These are phyloP conservation scores for Emmonsia crescens DNA, from an alignment of 2,329 filamentous ascomycete species.

Conservation along the genomic window DNA sequence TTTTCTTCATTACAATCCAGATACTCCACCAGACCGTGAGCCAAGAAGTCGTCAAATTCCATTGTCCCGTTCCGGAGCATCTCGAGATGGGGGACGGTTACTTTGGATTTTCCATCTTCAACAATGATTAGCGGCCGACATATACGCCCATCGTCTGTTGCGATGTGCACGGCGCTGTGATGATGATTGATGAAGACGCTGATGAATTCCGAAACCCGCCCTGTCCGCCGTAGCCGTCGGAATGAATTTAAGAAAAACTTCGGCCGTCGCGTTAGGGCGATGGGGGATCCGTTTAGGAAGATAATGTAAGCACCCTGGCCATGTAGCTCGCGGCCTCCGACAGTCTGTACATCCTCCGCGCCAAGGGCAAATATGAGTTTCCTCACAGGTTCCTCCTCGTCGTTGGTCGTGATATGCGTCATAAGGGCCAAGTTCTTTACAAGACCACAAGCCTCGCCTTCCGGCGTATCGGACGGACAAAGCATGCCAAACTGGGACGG, in stretches of 20 bases:
- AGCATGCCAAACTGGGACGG: slow-evolving; percentile 98
- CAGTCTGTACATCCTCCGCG: slow-evolving; percentile 66
- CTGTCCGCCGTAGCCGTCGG: slow-evolving; percentile 74
- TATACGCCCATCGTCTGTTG: slow-evolving; percentile 92
- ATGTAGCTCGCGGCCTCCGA: slow-evolving; percentile 81
- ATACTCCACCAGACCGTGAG: slow-evolving; percentile 84
- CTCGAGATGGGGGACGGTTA: slow-evolving; percentile 67
- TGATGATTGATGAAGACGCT: slow-evolving; percentile 94
- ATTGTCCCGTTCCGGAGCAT: slow-evolving; percentile 72
- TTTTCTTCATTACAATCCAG: slow-evolving; percentile 98
- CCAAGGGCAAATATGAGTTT: slow-evolving; percentile 80
- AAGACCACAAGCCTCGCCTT: slow-evolving; percentile 95
- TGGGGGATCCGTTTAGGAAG: slow-evolving; percentile 89
- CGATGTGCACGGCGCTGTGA: slow-evolving; percentile 83
- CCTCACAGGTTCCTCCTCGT: slow-evolving; percentile 82
- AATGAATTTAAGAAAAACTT: slow-evolving; percentile 80
- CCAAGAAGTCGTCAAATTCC: slow-evolving; percentile 89
- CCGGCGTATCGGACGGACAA: slow-evolving; percentile 91
- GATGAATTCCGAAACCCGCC: slow-evolving; percentile 89
- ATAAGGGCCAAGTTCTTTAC: slow-evolving; percentile 97
- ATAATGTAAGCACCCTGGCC: slow-evolving; percentile 74
- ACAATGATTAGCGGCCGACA: slow-evolving; percentile 94
- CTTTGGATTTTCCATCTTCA: slow-evolving; percentile 71
- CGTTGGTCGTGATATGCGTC: slow-evolving; percentile 97
- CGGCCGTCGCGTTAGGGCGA: slow-evolving; percentile 74